Percentiles rank a stretch among this genome's conserved stretches.
Evolutionary conservation across 2,329 filamentous ascomycete species (phyloP).

Genomic region (Trichoderma aggressivum): DNA sequence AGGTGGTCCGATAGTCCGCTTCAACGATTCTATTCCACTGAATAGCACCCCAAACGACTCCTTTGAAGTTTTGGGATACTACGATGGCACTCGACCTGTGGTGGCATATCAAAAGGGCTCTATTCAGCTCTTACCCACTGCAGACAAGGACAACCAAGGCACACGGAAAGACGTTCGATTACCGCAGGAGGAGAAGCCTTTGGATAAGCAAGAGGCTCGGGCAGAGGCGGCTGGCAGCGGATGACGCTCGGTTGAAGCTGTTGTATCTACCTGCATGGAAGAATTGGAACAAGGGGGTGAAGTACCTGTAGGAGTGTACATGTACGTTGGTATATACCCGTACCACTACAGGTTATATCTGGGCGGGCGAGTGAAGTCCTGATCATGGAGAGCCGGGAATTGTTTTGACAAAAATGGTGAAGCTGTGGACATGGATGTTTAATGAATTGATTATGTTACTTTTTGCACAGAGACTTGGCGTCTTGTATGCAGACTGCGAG

Average conservation of each 20-base stretch:
- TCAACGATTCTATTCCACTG: conserved; percentile 35
- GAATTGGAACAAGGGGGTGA: neutral
- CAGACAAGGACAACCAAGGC: neutral
- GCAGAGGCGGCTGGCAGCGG: neutral
- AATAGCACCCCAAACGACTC: conserved; percentile 32
- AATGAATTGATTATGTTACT: neutral
- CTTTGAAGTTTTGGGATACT: conserved; percentile 38
- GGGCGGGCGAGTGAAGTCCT: neutral
- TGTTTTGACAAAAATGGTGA: neutral
- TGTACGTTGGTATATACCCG: neutral
- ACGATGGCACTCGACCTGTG: conserved; percentile 35
- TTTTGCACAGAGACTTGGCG: neutral
- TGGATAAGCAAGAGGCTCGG: neutral
- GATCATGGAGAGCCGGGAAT: neutral
- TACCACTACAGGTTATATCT: neutral
- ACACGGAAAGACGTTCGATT: neutral
- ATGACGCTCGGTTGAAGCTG: neutral
- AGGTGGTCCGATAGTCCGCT: conserved; percentile 46
- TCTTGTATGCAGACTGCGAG: neutral
- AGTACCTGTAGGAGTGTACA: neutral
- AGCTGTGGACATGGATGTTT: neutral
- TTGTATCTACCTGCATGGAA: neutral
- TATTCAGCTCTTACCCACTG: conserved; percentile 24
- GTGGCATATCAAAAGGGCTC: conserved; percentile 38
- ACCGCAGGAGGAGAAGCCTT: neutral